Percentiles rank a stretch among this genome's conserved stretches.
Conservation (phyloP, 495 filamentous ascomycete species). For the Xylaria longipes region DNA sequence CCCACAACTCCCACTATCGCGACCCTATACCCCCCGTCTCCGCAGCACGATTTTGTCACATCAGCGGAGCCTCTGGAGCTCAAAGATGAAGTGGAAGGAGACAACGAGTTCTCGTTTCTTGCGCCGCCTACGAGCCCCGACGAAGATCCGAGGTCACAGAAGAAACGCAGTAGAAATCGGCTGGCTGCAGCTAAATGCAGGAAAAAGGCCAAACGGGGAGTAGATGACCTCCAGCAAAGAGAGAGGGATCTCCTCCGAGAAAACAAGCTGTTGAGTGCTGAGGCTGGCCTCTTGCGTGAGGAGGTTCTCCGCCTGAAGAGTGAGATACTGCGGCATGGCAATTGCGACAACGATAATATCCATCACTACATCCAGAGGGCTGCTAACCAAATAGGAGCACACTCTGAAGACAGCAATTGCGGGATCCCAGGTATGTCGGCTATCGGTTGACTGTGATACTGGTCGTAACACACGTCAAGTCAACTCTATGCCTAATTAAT, state of each 20-base stretch:
- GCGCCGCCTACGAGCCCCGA: neutral
- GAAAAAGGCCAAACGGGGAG: slow-evolving; percentile 18
- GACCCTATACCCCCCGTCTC: neutral
- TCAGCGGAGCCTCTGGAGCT: neutral
- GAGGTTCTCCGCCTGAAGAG: slow-evolving; percentile 13
- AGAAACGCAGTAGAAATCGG: slow-evolving; percentile 17
- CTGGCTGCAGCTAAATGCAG: slow-evolving; percentile 20
- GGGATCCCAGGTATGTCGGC: neutral
- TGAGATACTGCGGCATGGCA: slow-evolving; percentile 15
- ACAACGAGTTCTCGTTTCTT: neutral
- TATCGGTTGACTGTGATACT: neutral
- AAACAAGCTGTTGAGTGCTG: slow-evolving; percentile 14
- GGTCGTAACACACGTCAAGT: neutral
- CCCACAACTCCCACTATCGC: neutral
- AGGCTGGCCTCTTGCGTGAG: slow-evolving; percentile 17
- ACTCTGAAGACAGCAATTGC: neutral
- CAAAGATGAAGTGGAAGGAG: neutral
- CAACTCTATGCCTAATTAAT: neutral
- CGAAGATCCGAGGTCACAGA: neutral
- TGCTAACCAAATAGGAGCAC: neutral
- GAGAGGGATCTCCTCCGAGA: slow-evolving; percentile 20
- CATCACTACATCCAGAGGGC: slow-evolving; percentile 10
- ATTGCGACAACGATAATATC: slow-evolving; percentile 20
- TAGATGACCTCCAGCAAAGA: slow-evolving; percentile 21
- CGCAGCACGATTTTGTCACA: neutral